Conservation (phyloP, 352 stramenopile species). For the Globisporangium polare region DNA sequence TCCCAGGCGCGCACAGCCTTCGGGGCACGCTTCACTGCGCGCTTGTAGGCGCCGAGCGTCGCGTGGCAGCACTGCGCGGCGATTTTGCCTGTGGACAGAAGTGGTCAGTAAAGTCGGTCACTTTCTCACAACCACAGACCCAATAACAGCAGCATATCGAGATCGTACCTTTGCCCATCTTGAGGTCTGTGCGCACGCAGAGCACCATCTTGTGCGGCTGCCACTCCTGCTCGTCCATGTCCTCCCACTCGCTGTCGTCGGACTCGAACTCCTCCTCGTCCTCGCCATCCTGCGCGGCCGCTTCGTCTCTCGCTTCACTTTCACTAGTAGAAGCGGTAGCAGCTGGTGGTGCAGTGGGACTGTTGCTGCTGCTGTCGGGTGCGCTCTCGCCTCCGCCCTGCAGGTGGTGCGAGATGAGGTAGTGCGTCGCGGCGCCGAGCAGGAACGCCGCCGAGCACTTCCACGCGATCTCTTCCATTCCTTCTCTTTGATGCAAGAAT, state of each 20-base stretch:
- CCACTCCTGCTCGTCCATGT: slow-evolving; percentile 48
- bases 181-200: slow-evolving; percentile 92
- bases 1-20: slow-evolving; percentile 73
- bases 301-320: not conserved
- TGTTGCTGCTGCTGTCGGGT: slow-evolving; percentile 17
- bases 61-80: slow-evolving; percentile 88
- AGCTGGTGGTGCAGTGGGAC: not conserved
- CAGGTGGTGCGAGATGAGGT: slow-evolving; percentile 41
- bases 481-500: slow-evolving; percentile 1
- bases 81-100: slow-evolving; percentile 60
- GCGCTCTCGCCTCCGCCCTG: slow-evolving; percentile 7
- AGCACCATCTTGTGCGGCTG: slow-evolving; percentile 93
- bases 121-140: not conserved
- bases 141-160: slow-evolving; percentile 37
- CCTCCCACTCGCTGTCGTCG: slow-evolving; percentile 63
- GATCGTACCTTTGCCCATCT: slow-evolving; percentile 94
- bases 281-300: slow-evolving; percentile 9
- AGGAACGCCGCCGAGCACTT: slow-evolving; percentile 78
- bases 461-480: slow-evolving; percentile 64
- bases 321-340: not conserved
- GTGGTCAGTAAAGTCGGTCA: not conserved
- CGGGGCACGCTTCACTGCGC: slow-evolving; percentile 74
- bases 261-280: slow-evolving; percentile 26
- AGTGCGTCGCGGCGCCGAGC: slow-evolving; percentile 65
- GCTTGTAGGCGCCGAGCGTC: slow-evolving; percentile 94